A percentile compares a stretch with the other conserved stretches of the same genome.
phyloP scores from a whole-genome alignment of 306 rosid genomes.

The Pyrus betulifolia region DNA sequence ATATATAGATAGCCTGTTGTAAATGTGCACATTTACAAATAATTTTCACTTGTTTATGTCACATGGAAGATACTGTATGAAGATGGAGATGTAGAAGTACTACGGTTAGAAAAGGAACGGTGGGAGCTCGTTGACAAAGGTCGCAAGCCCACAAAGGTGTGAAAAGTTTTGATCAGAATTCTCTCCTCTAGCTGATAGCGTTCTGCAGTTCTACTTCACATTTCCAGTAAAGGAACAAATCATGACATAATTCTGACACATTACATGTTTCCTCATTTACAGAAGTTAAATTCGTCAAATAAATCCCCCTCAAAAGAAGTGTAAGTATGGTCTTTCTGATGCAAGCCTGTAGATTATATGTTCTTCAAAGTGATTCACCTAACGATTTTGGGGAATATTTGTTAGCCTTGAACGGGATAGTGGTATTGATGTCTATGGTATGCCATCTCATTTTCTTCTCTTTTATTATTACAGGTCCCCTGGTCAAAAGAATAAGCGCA shows the following conservation, averaged over 20 bases:
- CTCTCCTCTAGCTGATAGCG: conserved; percentile 15
- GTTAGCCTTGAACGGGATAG: background rate
- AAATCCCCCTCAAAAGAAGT: conserved; percentile 32
- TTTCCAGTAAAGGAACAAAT: conserved; percentile 15
- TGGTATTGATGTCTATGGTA: background rate
- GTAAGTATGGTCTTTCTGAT: conserved; percentile 44
- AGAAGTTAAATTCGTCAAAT: conserved; percentile 61
- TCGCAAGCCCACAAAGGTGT: conserved; percentile 46
- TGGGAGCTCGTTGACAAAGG: conserved; percentile 50
- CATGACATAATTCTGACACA: conserved; percentile 24
- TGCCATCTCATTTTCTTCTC: conserved; percentile 16
- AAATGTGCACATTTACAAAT: background rate
- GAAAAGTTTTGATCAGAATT: background rate
- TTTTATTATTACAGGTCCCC: conserved; percentile 42
- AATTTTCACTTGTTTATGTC: conserved; percentile 13
- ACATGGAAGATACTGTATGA: conserved; percentile 60
- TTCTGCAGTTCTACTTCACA: conserved; percentile 2
- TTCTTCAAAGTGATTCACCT: background rate
- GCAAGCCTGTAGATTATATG: background rate
- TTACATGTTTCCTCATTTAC: conserved; percentile 24
- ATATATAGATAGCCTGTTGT: background rate
- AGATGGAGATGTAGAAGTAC: conserved; percentile 64
- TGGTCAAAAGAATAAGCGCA: conserved; percentile 35
- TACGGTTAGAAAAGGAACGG: conserved; percentile 47
- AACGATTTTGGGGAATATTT: background rate